Base-by-base conservation (phyloP, 176 grass and related monocot genomes). In the maize (Zea mays) region DNA sequence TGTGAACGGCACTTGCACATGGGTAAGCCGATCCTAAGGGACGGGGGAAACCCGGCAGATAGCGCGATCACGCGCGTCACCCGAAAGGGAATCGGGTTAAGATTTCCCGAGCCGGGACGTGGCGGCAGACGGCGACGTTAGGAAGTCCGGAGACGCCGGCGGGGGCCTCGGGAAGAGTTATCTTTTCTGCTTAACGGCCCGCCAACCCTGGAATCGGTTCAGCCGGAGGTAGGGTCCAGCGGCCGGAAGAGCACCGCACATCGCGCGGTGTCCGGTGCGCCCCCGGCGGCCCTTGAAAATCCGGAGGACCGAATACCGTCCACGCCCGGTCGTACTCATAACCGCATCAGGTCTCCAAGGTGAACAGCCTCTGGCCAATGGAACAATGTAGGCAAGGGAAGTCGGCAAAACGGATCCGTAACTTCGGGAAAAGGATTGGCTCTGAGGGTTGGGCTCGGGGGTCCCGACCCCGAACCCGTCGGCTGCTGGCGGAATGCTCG, bases 311-410 rank as follows among this genome's bases (percentile, higher is more conserved):
- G 85, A 81, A 75, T 87, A 85, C 81, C 77, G 76, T 72, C 80
- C 84, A 80, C 21, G 68, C 45, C 68, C 45, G 68, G 68, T 71
- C 68, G 45, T 88, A 88, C 85, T 85, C 85, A 91, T 88, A 91
- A 91, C 78, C 82, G 82, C 85, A 91, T 91, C 82, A 91, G 73
- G 88, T 90, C 88, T 90, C 88, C 80, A 90, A 90, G 88, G 80
- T 90, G 88, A 84, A 86, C 75, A 90, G 20, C 68, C 68, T 71
- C 11, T 70, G 44, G 67, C 67, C 67, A 70, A 70, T 81, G 80
- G 86, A 93, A 89, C 76, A 89, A 93, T 85, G 81, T 93, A 87
- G 87, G 87, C 81, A 87, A 87, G 87, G 78, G 81, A 93, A 93
- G 90, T 93, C 69, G 81, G 80, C 90, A 87, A 90, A 89, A 93